Evolutionary conservation across 805 yeast genomes (phyloP).

Genomic region (Ogataea nonfermentans): DNA sequence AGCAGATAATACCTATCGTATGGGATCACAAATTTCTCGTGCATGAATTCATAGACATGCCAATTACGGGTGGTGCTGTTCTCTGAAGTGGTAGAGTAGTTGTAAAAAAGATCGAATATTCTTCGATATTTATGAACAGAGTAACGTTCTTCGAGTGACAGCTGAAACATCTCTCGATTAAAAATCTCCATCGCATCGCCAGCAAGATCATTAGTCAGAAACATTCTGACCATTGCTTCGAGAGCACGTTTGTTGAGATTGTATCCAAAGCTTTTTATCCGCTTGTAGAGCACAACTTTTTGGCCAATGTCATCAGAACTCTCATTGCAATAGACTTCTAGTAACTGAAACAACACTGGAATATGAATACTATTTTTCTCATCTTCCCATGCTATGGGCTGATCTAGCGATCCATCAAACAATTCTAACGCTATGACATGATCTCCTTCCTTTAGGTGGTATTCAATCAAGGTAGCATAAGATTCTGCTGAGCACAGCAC

Average conservation of each 20-base stretch:
- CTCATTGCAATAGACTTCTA: slow-evolving; percentile 22
- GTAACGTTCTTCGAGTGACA: slow-evolving; percentile 15
- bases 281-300: slow-evolving; percentile 37
- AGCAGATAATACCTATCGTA: slow-evolving; percentile 57
- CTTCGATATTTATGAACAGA: slow-evolving; percentile 17
- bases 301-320: slow-evolving; percentile 16
- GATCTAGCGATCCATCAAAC: slow-evolving; percentile 38
- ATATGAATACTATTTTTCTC: slow-evolving; percentile 32
- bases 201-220: slow-evolving; percentile 35
- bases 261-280: slow-evolving; percentile 40
- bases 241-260: slow-evolving; percentile 39
- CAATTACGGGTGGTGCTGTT: slow-evolving; percentile 49
- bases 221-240: slow-evolving; percentile 36
- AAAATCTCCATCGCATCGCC: slow-evolving; percentile 44
- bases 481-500: slow-evolving; percentile 38
- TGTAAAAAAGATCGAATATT: slow-evolving; percentile 38
- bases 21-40: slow-evolving; percentile 55
- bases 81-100: slow-evolving; percentile 40
- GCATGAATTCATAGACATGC: slow-evolving; percentile 57
- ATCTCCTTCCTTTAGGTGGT: slow-evolving; percentile 36
- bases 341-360: slow-evolving; percentile 27
- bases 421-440: slow-evolving; percentile 31
- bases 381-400: slow-evolving; percentile 44
- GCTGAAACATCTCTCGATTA: slow-evolving; percentile 38
- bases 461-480: slow-evolving; percentile 35